A percentile compares a stretch with the other conserved stretches of the same genome.
These are phyloP conservation scores for Eutrema heterophyllum DNA, from an alignment of 345 rosid genomes.

Conservation along the genomic window DNA sequence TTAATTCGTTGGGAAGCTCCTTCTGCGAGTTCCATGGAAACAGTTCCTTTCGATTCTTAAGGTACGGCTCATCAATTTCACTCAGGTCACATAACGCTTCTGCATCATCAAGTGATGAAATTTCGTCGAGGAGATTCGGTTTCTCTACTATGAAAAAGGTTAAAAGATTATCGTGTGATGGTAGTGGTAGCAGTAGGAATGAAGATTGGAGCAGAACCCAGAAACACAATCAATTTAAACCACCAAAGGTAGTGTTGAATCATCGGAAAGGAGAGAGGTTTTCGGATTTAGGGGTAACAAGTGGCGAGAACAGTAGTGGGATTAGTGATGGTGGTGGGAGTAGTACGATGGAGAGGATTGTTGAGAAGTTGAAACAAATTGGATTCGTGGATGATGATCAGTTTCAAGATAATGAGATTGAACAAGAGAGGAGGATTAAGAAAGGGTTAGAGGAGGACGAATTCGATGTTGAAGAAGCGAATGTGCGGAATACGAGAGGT, in stretches of 20 bases:
- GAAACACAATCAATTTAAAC: conserved; percentile 36
- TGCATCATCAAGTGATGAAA: conserved; percentile 13
- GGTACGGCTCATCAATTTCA: conserved; percentile 40
- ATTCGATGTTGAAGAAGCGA: conserved; percentile 55
- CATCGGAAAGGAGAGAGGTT: conserved; percentile 36
- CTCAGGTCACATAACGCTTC: conserved; percentile 14
- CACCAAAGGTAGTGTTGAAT: conserved; percentile 41
- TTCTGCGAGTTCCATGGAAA: conserved; percentile 40
- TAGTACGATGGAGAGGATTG: conserved; percentile 78
- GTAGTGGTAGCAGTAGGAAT: conserved; percentile 4
- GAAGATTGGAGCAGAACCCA: conserved; percentile 47
- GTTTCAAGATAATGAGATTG: conserved; percentile 26
- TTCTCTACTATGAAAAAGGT: conserved; percentile 10
- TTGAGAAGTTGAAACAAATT: conserved; percentile 67
- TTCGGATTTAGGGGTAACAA: conserved; percentile 30
- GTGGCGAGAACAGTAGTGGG: conserved; percentile 14
- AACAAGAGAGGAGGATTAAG: conserved; percentile 46
- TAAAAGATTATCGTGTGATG: conserved; percentile 2
- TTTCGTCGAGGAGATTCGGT: conserved; percentile 25
- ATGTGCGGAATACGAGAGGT: conserved; percentile 47
- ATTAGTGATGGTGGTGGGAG: conserved; percentile 29
- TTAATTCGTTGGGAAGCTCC: conserved; percentile 29
- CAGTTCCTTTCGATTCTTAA: conserved; percentile 30
- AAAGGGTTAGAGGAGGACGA: conserved; percentile 67
- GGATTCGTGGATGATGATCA: conserved; percentile 55